Conservation (phyloP, 805 yeast genomes). For the Sugiyamaella valdiviana region DNA sequence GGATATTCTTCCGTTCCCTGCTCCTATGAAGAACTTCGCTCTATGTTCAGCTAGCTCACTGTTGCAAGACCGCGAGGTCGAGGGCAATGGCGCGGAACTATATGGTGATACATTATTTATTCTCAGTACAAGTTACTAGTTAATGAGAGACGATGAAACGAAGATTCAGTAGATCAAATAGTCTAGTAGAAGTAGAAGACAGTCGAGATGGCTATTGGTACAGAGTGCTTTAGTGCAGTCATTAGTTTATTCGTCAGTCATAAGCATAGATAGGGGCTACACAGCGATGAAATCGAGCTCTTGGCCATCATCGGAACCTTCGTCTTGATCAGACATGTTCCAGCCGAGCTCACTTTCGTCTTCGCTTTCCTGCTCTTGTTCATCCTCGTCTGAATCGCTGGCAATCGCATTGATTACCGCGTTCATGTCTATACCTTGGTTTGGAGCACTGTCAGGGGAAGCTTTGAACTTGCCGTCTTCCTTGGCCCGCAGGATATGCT, state of each 20-base stretch:
- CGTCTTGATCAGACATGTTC: constrained; percentile 17
- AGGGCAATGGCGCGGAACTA: constrained; percentile 21
- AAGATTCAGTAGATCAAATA: neutral
- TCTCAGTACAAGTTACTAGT: constrained; percentile 2
- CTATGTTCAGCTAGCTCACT: constrained; percentile 25
- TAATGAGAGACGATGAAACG: neutral
- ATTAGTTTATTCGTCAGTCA: neutral
- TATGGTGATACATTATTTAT: constrained; percentile 29
- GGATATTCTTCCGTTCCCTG: constrained; percentile 36
- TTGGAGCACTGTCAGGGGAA: too few relatives aligned
- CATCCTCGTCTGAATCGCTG: constrained; percentile 13
- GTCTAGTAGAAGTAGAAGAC: neutral
- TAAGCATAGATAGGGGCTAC: neutral
- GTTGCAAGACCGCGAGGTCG: constrained; percentile 1
- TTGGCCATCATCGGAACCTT: constrained; percentile 9
- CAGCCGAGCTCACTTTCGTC: constrained; percentile 19
- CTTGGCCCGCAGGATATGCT: constrained; percentile 38
- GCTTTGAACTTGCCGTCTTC: constrained; percentile 15
- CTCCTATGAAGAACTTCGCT: constrained; percentile 32
- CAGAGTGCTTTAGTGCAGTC: neutral
- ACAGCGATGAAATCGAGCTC: constrained; percentile 5
- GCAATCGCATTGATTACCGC: neutral
- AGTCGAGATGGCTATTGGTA: neutral
- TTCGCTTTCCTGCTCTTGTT: constrained; percentile 13
- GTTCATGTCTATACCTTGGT: neutral